These are phyloP conservation scores for Colletotrichum acutatum DNA, from an alignment of 2,329 filamentous ascomycete species.

Conservation along the genomic window DNA sequence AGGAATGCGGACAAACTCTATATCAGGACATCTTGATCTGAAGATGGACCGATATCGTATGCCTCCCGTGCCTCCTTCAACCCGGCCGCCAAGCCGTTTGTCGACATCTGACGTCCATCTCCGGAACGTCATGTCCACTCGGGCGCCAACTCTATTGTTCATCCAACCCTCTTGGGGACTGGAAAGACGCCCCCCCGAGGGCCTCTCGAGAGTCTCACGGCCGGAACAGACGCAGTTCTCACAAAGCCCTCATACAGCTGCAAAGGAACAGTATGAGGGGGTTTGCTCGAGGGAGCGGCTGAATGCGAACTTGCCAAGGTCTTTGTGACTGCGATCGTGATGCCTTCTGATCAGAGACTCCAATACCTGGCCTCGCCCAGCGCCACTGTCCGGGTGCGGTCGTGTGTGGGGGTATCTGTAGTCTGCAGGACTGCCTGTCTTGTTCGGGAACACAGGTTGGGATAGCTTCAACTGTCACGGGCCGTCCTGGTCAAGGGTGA, in stretches of 20 bases:
- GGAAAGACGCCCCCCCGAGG: not conserved
- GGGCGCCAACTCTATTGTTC: constrained; percentile 26
- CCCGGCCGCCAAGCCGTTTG: not conserved
- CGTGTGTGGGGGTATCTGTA: not conserved
- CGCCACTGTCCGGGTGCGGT: constrained; percentile 23
- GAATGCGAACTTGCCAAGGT: constrained; percentile 11
- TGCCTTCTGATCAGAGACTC: not conserved
- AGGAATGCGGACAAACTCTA: constrained; percentile 35
- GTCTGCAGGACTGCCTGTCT: not conserved
- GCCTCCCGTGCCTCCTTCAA: not conserved
- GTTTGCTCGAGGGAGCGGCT: not conserved
- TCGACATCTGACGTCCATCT: constrained; percentile 21
- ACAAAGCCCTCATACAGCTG: constrained; percentile 6
- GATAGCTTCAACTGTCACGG: constrained; percentile 8
- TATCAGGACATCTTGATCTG: constrained; percentile 19
- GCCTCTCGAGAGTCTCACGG: not conserved
- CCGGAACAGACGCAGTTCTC: not conserved
- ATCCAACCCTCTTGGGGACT: constrained; percentile 14
- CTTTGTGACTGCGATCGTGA: constrained; percentile 5
- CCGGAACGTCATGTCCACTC: constrained; percentile 23
- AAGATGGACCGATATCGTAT: constrained; percentile 5
- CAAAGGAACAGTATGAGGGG: not conserved
- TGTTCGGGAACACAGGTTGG: constrained; percentile 1
- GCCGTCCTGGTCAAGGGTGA: not conserved
- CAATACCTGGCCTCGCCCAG: constrained; percentile 5